These are phyloP conservation scores for Paraleonurus japonicus DNA, from an alignment of 257 asterid genomes.

Conservation along the genomic window DNA sequence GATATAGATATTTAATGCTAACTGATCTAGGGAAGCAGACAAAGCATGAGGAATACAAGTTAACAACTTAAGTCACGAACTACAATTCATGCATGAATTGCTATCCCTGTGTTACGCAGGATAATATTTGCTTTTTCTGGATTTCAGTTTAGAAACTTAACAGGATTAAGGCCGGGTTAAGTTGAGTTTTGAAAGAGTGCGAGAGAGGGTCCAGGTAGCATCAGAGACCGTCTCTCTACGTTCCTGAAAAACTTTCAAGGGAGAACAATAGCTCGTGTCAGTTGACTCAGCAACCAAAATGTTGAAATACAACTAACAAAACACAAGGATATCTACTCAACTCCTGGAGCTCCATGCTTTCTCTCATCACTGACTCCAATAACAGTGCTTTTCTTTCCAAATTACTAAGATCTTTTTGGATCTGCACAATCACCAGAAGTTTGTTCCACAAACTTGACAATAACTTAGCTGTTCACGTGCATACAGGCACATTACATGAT, in stretches of 20 bases:
- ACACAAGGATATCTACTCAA: constrained; percentile 72
- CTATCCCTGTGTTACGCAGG: too few species aligned
- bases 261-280: constrained; percentile 25
- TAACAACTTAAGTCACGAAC: not conserved
- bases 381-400: constrained; percentile 51
- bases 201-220: not conserved
- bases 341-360: constrained; percentile 64
- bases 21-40: not conserved
- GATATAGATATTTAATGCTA: constrained; percentile 22
- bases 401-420: constrained; percentile 52
- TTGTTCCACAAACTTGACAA: not conserved
- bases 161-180: not conserved
- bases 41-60: not conserved
- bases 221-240: constrained; percentile 49
- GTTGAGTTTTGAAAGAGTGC: not conserved
- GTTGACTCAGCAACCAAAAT: not conserved
- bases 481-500: not conserved
- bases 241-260: constrained; percentile 40
- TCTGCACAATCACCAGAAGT: constrained; percentile 42
- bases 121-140: not conserved
- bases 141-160: not conserved
- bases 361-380: constrained; percentile 57
- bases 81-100: not conserved
- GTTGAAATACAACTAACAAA: constrained; percentile 22
- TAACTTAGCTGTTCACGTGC: too few species aligned